Evolutionary conservation across 23 red algal species (phyloP), one percentile per base, ranked within the genome.

Genomic region (Gracilaria domingensis): DNA sequence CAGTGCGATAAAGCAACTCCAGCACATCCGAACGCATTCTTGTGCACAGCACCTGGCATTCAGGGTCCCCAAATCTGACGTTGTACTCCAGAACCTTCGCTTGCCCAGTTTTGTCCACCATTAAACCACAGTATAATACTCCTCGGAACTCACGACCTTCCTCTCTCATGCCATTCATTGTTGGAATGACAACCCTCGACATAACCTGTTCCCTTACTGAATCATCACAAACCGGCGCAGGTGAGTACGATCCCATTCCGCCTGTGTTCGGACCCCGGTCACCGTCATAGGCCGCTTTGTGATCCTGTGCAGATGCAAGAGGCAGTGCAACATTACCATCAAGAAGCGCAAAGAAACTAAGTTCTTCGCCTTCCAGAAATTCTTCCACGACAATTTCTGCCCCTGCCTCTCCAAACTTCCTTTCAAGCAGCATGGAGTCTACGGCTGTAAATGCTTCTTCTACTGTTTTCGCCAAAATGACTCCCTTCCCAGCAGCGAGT

Each of bases 41-140:
- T n/a, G 71, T 81, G 24, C 94, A 96, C 29, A 98, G 65, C 47
- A 95, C 97, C 70, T 98, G 97, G 53, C 97, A 98, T 88, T 98
- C 97, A 12, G 97, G 97, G 82, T 98, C 97, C 21, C 97, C 97
- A 85, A 98, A 98, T 42, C 97, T 84, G 23, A 98, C 93, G 65
- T 98, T 98, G 62, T 88, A 98, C 56, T 98, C 97, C 14, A 98
- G 81, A 5, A 98, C 97, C 35, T 90, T 94, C 36, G 37, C 67
- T 69, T 62, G 54, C 29, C 61, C 71, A 4, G 45, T 13, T 45
- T 57, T 54, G 21, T 91, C 84, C 25, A 98, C 70, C 93, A 98
- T 98, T 83, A 98, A 79, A 12, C 97, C 97, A 39, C 88, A 93
- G 57, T 95, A 98, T 20, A 98, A 64, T 44, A 98, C 66, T 44